phyloP scores from a whole-genome alignment of 768 basidiomycete genomes.

The Termitomyces sp. region DNA sequence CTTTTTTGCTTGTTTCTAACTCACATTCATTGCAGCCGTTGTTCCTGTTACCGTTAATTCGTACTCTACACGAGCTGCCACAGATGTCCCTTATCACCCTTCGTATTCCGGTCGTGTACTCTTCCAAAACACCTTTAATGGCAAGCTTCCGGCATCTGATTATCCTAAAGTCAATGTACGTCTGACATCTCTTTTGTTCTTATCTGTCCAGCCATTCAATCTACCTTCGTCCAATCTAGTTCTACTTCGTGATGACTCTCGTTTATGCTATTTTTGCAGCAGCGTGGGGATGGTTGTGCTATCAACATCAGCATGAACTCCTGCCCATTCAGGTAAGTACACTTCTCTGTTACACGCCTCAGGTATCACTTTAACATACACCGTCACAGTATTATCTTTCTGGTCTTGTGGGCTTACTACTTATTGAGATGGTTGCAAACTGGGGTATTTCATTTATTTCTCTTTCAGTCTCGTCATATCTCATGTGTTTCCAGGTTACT shows the following conservation, averaged over 20 bases:
- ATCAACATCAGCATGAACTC: conserved; percentile 74
- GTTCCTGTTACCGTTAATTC: conserved; percentile 84
- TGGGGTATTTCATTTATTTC: conserved; percentile 53
- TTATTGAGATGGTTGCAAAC: conserved; percentile 93
- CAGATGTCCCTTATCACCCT: conserved; percentile 66
- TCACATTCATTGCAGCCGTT: conserved; percentile 47
- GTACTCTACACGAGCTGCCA: conserved; percentile 33
- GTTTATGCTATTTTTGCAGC: conserved; percentile 67
- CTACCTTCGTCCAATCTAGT: conserved; percentile 42
- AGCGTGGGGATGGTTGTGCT: conserved; percentile 84
- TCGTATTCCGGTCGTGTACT: conserved; percentile 74
- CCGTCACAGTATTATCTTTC: conserved; percentile 80
- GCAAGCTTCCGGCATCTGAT: conserved; percentile 87
- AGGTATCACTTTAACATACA: neutral
- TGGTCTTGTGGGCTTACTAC: conserved; percentile 76
- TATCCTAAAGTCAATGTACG: conserved; percentile 96
- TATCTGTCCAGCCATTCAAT: neutral
- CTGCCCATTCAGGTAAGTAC: conserved; percentile 83
- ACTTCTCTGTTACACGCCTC: neutral
- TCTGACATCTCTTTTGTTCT: neutral
- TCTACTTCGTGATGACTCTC: conserved; percentile 83
- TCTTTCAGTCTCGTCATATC: neutral
- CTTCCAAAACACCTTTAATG: conserved; percentile 87
- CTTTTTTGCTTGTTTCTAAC: conserved; percentile 3
- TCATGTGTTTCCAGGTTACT: conserved; percentile 60